Evolutionary conservation across 305 asterid species (phyloP).

Genomic region (Ilex paraguariensis): DNA sequence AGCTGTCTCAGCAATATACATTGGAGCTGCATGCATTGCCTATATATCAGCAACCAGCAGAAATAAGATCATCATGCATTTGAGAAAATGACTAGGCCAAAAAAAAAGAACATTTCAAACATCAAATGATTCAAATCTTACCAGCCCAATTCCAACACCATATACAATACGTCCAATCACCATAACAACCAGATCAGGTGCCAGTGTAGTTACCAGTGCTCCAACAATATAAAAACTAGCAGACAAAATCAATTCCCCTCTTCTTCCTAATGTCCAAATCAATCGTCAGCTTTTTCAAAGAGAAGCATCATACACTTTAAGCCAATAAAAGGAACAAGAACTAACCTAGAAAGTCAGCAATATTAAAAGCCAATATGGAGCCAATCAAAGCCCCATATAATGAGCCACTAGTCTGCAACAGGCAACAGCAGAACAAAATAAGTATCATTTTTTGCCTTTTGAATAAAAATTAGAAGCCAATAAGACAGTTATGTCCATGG

Average conservation of each 20-base stretch:
- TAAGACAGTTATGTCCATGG: too few relatives aligned
- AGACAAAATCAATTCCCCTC: constrained; percentile 76
- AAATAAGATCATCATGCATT: not conserved
- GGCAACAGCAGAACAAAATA: constrained; percentile 21
- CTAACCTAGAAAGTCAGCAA: constrained; percentile 90
- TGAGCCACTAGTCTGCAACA: constrained; percentile 89
- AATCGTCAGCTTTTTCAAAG: constrained; percentile 3
- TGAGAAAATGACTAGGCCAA: not conserved
- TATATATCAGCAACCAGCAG: constrained; percentile 13
- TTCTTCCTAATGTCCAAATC: constrained; percentile 55
- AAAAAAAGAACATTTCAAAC: not conserved
- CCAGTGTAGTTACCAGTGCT: constrained; percentile 67
- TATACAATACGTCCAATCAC: constrained; percentile 81
- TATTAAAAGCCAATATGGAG: constrained; percentile 71
- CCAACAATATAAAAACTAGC: constrained; percentile 67
- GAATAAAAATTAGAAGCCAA: not conserved
- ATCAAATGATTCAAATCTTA: constrained; percentile 39
- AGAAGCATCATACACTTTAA: constrained; percentile 2
- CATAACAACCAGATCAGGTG: constrained; percentile 68
- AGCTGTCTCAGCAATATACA: constrained; percentile 97
- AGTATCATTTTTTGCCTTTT: constrained; percentile 6
- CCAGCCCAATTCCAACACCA: constrained; percentile 97
- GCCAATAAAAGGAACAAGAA: constrained; percentile 13
- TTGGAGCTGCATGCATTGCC: constrained; percentile 99
- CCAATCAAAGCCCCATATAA: constrained; percentile 93